Evolutionary conservation across 768 basidiomycete species (phyloP).

Genomic region (Lactarius deliciosus): DNA sequence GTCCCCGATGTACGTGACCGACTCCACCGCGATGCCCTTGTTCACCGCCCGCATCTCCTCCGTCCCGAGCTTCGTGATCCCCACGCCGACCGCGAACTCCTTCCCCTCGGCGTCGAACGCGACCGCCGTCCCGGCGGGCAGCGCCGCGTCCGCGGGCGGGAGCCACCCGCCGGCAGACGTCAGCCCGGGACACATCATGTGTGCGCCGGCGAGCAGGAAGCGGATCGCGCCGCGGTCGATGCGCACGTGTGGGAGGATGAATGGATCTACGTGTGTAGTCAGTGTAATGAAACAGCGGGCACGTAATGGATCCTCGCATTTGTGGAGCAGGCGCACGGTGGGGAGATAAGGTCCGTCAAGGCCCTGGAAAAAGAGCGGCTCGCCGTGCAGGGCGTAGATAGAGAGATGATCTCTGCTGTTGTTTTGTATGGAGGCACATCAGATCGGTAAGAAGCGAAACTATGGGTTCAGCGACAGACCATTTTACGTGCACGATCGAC

Average conservation of each 20-base stretch:
- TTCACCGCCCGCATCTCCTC: slow-evolving; percentile 90
- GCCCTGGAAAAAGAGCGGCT: slow-evolving; percentile 94
- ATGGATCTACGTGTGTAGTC: slow-evolving; percentile 68
- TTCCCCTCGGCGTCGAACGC: slow-evolving; percentile 96
- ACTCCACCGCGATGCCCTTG: slow-evolving; percentile 89
- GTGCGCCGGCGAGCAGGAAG: slow-evolving; percentile 89
- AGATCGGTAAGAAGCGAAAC: slow-evolving; percentile 23
- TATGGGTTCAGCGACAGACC: slow-evolving; percentile 52
- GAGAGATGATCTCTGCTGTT: slow-evolving; percentile 93
- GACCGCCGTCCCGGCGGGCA: slow-evolving; percentile 76
- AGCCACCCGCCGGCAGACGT: slow-evolving; percentile 90
- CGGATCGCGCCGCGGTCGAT: slow-evolving; percentile 98
- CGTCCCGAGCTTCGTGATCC: slow-evolving; percentile 75
- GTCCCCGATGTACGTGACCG: slow-evolving; percentile 82
- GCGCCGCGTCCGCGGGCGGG: slow-evolving; percentile 64
- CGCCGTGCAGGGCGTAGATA: slow-evolving; percentile 83
- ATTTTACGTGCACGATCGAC: slow-evolving; percentile 88
- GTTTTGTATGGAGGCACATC: slow-evolving; percentile 25
- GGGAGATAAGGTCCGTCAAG: slow-evolving; percentile 93
- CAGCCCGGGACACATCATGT: slow-evolving; percentile 97
- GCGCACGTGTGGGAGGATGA: slow-evolving; percentile 81
- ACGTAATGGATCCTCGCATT: slow-evolving; percentile 55
- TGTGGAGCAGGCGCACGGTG: slow-evolving; percentile 85
- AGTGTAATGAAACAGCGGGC: background rate
- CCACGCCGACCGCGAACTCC: slow-evolving; percentile 85